These are phyloP conservation scores for Ogataea minuta DNA, from an alignment of 805 yeast genomes.

Conservation along the genomic window DNA sequence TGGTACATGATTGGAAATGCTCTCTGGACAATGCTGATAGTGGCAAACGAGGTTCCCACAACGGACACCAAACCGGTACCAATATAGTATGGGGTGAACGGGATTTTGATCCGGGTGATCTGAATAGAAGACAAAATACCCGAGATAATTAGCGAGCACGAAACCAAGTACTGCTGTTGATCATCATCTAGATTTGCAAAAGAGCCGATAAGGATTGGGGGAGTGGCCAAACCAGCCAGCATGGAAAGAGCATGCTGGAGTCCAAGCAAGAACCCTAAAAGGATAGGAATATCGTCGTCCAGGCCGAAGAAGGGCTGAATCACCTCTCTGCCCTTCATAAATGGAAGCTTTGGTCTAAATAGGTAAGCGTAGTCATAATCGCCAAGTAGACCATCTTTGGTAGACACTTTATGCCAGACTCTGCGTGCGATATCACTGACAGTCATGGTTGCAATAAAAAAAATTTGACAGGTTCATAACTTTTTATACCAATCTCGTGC, in stretches of 20 bases:
- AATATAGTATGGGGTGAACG: slow-evolving; percentile 67
- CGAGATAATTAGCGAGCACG: slow-evolving; percentile 68
- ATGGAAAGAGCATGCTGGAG: slow-evolving; percentile 85
- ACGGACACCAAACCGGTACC: slow-evolving; percentile 91
- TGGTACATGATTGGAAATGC: slow-evolving; percentile 80
- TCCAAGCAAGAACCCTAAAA: slow-evolving; percentile 75
- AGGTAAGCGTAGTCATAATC: slow-evolving; percentile 79
- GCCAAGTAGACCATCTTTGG: slow-evolving; percentile 81
- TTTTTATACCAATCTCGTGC: not conserved
- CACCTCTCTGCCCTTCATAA: slow-evolving; percentile 43
- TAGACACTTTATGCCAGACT: slow-evolving; percentile 41
- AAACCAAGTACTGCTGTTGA: slow-evolving; percentile 60
- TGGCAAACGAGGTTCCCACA: slow-evolving; percentile 88
- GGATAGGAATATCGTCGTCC: slow-evolving; percentile 75
- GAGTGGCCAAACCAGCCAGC: slow-evolving; percentile 88
- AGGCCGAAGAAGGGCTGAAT: slow-evolving; percentile 83
- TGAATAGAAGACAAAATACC: slow-evolving; percentile 72
- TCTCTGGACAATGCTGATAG: slow-evolving; percentile 73
- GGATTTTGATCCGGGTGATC: slow-evolving; percentile 77
- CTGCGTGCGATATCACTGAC: slow-evolving; percentile 8
- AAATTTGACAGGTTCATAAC: not conserved
- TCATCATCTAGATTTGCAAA: slow-evolving; percentile 56
- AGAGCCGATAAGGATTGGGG: slow-evolving; percentile 70
- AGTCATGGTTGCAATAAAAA: slow-evolving; percentile 2
- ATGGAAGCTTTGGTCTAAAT: slow-evolving; percentile 81